These are phyloP conservation scores for Lactifluus piperatus DNA, from an alignment of 768 basidiomycete genomes.

Conservation along the genomic window DNA sequence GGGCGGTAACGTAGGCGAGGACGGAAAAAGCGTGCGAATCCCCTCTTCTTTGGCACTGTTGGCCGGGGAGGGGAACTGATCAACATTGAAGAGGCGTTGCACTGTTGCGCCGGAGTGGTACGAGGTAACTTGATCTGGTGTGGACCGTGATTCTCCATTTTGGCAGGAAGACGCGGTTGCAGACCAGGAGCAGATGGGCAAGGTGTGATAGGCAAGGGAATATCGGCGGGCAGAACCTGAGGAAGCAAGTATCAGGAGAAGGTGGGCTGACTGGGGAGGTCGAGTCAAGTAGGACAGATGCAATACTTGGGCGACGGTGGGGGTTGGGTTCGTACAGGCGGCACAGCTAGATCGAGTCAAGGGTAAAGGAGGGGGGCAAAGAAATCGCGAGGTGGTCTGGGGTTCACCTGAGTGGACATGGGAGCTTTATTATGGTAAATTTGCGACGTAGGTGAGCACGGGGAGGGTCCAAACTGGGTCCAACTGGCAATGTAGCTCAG, in stretches of 20 bases:
- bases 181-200: background rate
- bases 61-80: conserved; percentile 18
- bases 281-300: conserved; percentile 59
- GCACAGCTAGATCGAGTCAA: conserved; percentile 25
- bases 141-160: background rate
- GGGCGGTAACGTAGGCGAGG: conserved; percentile 32
- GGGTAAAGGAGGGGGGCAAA: conserved; percentile 26
- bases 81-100: background rate
- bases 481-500: background rate
- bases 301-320: conserved; percentile 32
- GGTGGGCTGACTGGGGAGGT: conserved; percentile 37
- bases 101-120: conserved; percentile 30
- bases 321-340: conserved; percentile 20
- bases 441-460: background rate
- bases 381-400: conserved; percentile 23
- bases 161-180: background rate
- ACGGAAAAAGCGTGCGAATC: conserved; percentile 38
- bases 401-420: background rate
- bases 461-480: too few species aligned
- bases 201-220: conserved; percentile 20
- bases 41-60: conserved; percentile 20
- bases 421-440: background rate
- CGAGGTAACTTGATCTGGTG: conserved; percentile 33
- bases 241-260: conserved; percentile 26
- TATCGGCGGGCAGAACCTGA: conserved; percentile 24